Base-by-base conservation (phyloP, 2,329 filamentous ascomycete genomes). In the Rutstroemia sp. region DNA sequence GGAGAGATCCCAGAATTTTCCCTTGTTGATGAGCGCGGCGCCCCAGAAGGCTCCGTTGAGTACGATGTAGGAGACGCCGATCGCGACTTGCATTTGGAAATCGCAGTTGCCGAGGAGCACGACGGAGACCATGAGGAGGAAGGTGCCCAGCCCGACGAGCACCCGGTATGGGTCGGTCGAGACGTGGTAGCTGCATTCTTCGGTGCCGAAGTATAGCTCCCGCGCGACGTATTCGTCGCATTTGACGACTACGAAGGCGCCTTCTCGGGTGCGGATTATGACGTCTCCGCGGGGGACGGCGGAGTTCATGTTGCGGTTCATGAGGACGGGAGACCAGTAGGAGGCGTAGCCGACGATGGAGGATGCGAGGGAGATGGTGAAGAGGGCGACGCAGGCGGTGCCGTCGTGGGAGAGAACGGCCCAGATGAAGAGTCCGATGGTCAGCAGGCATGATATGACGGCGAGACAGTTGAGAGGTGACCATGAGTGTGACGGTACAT, bases 191-290 rank as follows among this genome's bases (percentile, higher is more conserved):
- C 76, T 65, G 67, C 82, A 85, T 63, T 80, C 76, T 61, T 84
- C 81, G 0, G 79, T 83, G 16, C 80, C 80, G 0, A 75, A 76
- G 68, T 84, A 85, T 0, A 86, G 73, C 65, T 85, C 82, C n/a
- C 82, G 75, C 1, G 81, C 78, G 2, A 85, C 77, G 34, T 82
- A 76, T 65, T 85, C 81, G 5, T 76, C 75, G 63, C 82, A 84
- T 47, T 73, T 72, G 16, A 86, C 71, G 6, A 83, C 70, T 2
- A 86, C 66, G 60, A 85, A 83, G 1, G 79, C 81, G 1, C 81
- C 81, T 61, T 80, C 77, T 5, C 80, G 76, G 1, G 82, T 84
- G 27, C 78, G 75, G 55, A 85, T 83, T 27, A 84, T 75, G n/a
- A 86, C 75, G 60, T 85, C 81, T 1, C 81, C 81, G 2, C 61